Conservation (phyloP, 2,329 filamentous ascomycete genomes). For the Penicillium aurantiogriseum region DNA sequence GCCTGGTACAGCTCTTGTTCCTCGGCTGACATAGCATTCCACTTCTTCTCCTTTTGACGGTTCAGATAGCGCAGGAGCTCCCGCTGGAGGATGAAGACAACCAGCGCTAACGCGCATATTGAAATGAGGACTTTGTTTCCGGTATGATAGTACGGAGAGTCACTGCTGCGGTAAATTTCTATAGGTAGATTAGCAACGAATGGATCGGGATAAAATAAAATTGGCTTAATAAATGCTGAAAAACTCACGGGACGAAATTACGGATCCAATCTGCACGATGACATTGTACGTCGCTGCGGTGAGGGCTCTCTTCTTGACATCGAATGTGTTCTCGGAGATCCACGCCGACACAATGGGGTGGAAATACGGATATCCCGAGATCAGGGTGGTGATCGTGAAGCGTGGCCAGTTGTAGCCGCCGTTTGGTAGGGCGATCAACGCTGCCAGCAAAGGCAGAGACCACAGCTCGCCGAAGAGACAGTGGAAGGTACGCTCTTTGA, state of each 20-base stretch:
- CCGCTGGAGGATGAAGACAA: neutral
- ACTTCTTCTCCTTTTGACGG: neutral
- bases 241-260: neutral
- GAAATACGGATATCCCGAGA: neutral
- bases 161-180: neutral
- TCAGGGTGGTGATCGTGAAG: neutral
- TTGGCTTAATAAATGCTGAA: neutral
- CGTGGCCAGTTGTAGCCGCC: neutral
- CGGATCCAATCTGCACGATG: neutral
- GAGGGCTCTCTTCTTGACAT: neutral
- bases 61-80: neutral
- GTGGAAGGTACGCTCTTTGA: constrained; percentile 54
- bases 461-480: constrained; percentile 54
- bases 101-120: neutral
- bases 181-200: neutral
- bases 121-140: neutral
- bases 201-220: neutral
- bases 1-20: neutral
- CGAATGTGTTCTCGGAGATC: neutral
- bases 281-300: neutral
- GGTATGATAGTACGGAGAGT: neutral
- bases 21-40: neutral
- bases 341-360: neutral
- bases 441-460: constrained; percentile 52
- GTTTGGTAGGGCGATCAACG: constrained; percentile 48